Evolutionary conservation across 805 yeast species (phyloP).

Genomic region (Kuraishia hungarica): DNA sequence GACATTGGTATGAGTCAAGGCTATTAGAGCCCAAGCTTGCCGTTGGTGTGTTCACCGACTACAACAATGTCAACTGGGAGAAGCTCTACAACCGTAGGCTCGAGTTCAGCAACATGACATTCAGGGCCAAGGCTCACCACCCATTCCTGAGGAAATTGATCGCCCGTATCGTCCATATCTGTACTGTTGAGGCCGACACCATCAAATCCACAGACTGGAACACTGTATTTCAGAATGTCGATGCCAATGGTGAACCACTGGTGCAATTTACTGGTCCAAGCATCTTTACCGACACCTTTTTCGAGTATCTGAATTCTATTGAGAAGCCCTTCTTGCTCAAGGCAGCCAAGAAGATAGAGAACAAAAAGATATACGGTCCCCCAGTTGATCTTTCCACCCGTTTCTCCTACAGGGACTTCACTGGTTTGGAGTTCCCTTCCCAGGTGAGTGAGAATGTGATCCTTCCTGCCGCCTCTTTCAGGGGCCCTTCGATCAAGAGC

Average conservation of each 20-base stretch:
- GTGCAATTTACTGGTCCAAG: constrained; percentile 24
- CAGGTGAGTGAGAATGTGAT: constrained; percentile 1
- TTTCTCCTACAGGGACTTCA: constrained; percentile 1
- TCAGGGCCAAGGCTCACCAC: constrained; percentile 23
- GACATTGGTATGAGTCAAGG: constrained; percentile 19
- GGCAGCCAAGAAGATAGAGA: constrained; percentile 9
- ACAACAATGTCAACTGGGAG: constrained; percentile 22
- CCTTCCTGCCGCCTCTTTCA: constrained; percentile 22
- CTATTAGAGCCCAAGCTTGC: constrained; percentile 11
- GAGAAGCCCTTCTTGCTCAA: constrained; percentile 5
- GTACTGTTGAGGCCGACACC: constrained; percentile 15
- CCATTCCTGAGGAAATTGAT: constrained; percentile 24
- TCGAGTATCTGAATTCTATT: constrained; percentile 21
- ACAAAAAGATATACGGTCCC: constrained; percentile 5
- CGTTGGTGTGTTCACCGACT: constrained; percentile 22
- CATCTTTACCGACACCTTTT: constrained; percentile 24
- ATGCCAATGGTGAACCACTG: constrained; percentile 23
- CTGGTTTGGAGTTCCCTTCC: background rate
- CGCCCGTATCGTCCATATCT: constrained; percentile 21
- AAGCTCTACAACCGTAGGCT: constrained; percentile 22
- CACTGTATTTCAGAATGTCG: constrained; percentile 18
- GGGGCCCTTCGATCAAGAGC: constrained; percentile 26
- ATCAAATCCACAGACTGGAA: constrained; percentile 20
- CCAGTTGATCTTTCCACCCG: background rate
- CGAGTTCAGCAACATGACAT: constrained; percentile 18